These are phyloP conservation scores for Pseudisothecium myosuroides DNA, from an alignment of 225 moss, liverwort and hornwort genomes.

Conservation along the genomic window DNA sequence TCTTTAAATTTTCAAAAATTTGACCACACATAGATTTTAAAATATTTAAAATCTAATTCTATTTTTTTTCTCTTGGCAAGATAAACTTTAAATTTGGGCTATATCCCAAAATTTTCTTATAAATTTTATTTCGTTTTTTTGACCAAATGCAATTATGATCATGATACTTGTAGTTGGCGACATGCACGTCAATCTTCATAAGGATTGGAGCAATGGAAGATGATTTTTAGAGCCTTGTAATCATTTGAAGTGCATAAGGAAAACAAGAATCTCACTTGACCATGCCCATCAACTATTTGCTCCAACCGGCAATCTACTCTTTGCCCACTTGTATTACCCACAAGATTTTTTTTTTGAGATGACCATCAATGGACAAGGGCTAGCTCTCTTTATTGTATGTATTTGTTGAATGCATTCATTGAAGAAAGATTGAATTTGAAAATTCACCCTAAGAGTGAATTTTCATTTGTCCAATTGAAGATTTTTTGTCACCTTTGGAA, in stretches of 20 bases:
- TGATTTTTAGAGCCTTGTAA: neutral
- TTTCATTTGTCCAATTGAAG: too few relatives aligned
- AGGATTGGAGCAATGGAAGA: neutral
- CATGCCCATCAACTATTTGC: neutral
- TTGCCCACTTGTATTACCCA: neutral
- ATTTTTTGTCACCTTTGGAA: neutral
- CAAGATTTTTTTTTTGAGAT: neutral
- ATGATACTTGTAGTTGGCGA: neutral
- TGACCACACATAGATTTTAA: fast-evolving
- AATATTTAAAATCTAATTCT: too few relatives aligned
- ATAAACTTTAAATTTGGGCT: neutral
- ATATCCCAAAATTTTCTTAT: neutral
- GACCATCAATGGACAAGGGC: fast-evolving
- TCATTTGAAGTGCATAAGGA: neutral
- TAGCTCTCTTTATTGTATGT: neutral
- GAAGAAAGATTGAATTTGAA: neutral
- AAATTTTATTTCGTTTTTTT: neutral
- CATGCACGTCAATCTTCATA: neutral
- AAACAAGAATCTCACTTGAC: neutral
- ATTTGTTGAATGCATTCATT: neutral
- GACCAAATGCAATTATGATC: neutral
- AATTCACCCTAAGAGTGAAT: fast-evolving
- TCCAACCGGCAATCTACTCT: neutral
- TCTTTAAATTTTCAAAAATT: neutral
- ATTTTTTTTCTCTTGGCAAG: fast-evolving